Evolutionary conservation across 1,139 yeast genomes (phyloP), one percentile per base, ranked within the genome.

Genomic region (Blastobotrys serpentis): DNA sequence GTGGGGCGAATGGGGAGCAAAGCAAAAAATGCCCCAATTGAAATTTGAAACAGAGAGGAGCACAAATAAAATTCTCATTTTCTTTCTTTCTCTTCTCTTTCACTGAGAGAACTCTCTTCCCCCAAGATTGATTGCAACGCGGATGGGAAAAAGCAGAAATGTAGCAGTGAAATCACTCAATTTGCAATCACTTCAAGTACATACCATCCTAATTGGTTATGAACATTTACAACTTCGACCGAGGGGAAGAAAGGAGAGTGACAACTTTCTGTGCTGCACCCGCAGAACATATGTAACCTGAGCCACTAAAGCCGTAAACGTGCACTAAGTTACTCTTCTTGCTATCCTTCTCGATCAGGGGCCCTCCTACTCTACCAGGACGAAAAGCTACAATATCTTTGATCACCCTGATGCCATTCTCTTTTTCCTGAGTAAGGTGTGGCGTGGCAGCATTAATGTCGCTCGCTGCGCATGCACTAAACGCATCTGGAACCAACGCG

Each of bases 291-390:
- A 56, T 56, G 59, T 77, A 81, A 0, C 89, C 89, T 72, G 78
- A 72, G 0, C 88, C 88, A 11, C 82, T 89, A 37, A 82, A 81
- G 1, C 90, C 90, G 61, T 84, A 84, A 40, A 81, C 82, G 58
- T 83, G 80, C 13, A 82, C 65, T n/a, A 83, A 66, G 1, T 60
- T 56, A n/a, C 56, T 56, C 14, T 56, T 51, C 1, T 58, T 48
- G 11, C 43, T 43, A 48, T 79, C 78, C n/a, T 65, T 52, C 30
- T 72, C 76, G 1, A 81, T 62, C 44, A 79, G 68, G 16, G 76
- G 67, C 0, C 92, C 92, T 1, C 80, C 82, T 6, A 66, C 59
- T 62, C 92, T 73, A 0, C 82, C 85, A 0, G 92, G 92, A 56
- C 92, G 73, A 59, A 84, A 80, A 0, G 89, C 94, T 23, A 85